phyloP scores from a whole-genome alignment of 768 basidiomycete species.

The Lentinula sp. region DNA sequence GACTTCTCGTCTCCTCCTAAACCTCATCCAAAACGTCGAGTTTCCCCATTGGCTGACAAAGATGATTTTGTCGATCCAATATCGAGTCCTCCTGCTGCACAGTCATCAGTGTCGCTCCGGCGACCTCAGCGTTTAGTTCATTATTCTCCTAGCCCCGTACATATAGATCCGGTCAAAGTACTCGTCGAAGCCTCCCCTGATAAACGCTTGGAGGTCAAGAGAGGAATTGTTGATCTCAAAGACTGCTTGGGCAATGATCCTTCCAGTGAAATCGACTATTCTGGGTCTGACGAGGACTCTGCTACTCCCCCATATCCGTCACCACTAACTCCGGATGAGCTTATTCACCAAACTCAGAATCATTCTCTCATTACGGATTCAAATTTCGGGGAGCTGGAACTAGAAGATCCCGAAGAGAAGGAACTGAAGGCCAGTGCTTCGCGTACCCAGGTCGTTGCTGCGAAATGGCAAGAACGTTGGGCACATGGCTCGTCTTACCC shows the following conservation, averaged over 20 bases:
- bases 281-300: slow-evolving; percentile 26
- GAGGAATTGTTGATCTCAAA: slow-evolving; percentile 33
- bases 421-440: slow-evolving; percentile 18
- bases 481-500: slow-evolving; percentile 17
- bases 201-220: slow-evolving; percentile 9
- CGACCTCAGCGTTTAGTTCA: slow-evolving; percentile 5
- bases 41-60: neutral
- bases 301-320: slow-evolving; percentile 28
- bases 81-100: slow-evolving; percentile 35
- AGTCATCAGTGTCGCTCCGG: neutral
- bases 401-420: slow-evolving; percentile 14
- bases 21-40: slow-evolving; percentile 18
- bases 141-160: slow-evolving; percentile 9
- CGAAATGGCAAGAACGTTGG: slow-evolving; percentile 53
- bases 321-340: slow-evolving; percentile 28
- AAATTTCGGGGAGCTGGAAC: slow-evolving; percentile 15
- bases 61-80: slow-evolving; percentile 47
- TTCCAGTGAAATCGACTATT: slow-evolving; percentile 37
- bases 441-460: slow-evolving; percentile 37
- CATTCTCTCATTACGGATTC: neutral
- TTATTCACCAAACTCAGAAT: slow-evolving; percentile 14
- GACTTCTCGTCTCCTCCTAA: slow-evolving; percentile 58
- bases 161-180: slow-evolving; percentile 16
- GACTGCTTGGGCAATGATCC: slow-evolving; percentile 36
- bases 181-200: slow-evolving; percentile 5